A percentile compares a stretch with the other conserved stretches of the same genome.
Conservation (phyloP, 805 yeast species). For the Candida yuanshanica region DNA sequence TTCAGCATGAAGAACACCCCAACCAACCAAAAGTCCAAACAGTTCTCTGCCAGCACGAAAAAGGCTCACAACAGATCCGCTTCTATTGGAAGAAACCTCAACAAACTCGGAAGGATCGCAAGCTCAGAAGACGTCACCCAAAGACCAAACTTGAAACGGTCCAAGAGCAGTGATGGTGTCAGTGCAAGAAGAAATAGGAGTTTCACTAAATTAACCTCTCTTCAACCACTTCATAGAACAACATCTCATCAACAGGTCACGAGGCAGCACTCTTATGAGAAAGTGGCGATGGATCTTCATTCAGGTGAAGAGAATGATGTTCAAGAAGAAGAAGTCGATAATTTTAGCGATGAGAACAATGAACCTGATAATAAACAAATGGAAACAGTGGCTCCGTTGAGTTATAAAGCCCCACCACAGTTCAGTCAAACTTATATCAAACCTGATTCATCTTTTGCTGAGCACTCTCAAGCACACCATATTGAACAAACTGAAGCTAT, state of each 20-base stretch:
- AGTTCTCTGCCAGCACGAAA: slow-evolving; percentile 15
- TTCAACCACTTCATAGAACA: slow-evolving; percentile 20
- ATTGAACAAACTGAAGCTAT: background rate
- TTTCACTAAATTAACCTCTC: slow-evolving; percentile 16
- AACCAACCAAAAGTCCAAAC: slow-evolving; percentile 12
- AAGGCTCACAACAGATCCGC: slow-evolving; percentile 20
- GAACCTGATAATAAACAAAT: slow-evolving; percentile 1
- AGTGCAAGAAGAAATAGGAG: slow-evolving; percentile 15
- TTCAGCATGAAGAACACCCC: slow-evolving; percentile 1
- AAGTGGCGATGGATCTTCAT: slow-evolving; percentile 15
- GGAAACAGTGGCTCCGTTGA: slow-evolving; percentile 7
- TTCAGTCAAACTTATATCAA: slow-evolving; percentile 16
- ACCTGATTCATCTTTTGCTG: slow-evolving; percentile 9
- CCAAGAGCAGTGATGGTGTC: slow-evolving; percentile 20
- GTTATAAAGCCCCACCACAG: slow-evolving; percentile 21
- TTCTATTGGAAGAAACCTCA: slow-evolving; percentile 22
- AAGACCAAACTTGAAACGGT: slow-evolving; percentile 20
- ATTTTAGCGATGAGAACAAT: slow-evolving; percentile 17
- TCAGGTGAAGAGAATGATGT: slow-evolving; percentile 12
- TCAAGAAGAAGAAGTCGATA: slow-evolving; percentile 23
- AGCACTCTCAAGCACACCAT: too few relatives aligned
- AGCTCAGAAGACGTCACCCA: slow-evolving; percentile 16
- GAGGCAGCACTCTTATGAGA: slow-evolving; percentile 3
- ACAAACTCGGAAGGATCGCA: slow-evolving; percentile 17
- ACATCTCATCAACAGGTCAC: slow-evolving; percentile 16